Percentiles rank a stretch among this genome's conserved stretches.
Conservation (phyloP, 495 filamentous ascomycete genomes). For the Tetracladium setigerum region DNA sequence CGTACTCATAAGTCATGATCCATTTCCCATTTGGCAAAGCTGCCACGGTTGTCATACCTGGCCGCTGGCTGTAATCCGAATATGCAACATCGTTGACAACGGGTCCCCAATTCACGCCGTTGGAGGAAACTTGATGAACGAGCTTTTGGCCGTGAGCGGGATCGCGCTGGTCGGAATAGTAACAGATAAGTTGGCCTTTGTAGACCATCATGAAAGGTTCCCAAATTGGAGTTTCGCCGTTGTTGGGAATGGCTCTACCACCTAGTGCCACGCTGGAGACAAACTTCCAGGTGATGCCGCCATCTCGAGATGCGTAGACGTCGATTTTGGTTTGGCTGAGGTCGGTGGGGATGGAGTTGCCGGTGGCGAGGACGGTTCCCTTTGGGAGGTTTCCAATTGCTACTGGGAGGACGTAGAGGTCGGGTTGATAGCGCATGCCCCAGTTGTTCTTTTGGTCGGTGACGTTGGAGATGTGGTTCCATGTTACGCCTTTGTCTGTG, state of each 20-base stretch:
- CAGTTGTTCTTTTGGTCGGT: conserved; percentile 54
- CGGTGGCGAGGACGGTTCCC: conserved; percentile 55
- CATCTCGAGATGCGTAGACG: conserved; percentile 54
- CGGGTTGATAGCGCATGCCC: conserved; percentile 62
- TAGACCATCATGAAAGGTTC: conserved; percentile 57
- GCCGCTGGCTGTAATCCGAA: conserved; percentile 50
- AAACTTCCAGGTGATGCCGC: conserved; percentile 56
- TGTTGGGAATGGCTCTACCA: conserved; percentile 50
- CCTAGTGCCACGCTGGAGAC: conserved; percentile 58
- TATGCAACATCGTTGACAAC: conserved; percentile 55
- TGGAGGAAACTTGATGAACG: conserved; percentile 48
- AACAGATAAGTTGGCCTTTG: conserved; percentile 50
- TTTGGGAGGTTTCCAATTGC: conserved; percentile 45
- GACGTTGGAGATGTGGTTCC: conserved; percentile 53
- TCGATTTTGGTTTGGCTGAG: conserved; percentile 58
- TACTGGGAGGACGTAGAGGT: conserved; percentile 52
- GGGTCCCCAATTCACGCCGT: conserved; percentile 50
- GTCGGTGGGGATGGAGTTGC: conserved; percentile 56
- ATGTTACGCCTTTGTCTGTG: conserved; percentile 51
- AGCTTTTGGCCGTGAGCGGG: conserved; percentile 58
- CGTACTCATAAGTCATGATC: conserved; percentile 58
- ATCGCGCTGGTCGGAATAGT: conserved; percentile 66
- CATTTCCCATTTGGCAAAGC: conserved; percentile 52
- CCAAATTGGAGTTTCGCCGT: conserved; percentile 62
- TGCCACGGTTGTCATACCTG: conserved; percentile 55